Percentiles rank a stretch among this genome's conserved stretches.
Evolutionary conservation across 768 basidiomycete genomes (phyloP).

Genomic region (Tulasnella sp.): DNA sequence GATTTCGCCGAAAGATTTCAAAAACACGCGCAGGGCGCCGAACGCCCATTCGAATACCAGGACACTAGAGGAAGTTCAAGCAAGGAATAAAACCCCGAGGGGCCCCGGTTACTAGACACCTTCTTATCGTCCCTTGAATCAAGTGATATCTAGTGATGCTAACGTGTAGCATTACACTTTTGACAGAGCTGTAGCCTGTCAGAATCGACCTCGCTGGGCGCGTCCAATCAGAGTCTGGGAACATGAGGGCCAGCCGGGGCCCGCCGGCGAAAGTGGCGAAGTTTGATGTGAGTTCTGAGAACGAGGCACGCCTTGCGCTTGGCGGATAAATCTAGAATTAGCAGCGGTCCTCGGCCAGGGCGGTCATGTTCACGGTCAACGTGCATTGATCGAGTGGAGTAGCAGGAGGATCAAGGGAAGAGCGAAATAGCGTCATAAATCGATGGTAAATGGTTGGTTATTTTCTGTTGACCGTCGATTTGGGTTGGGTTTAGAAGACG

Average conservation of each 20-base stretch:
- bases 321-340: neutral
- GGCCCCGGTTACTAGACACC: neutral
- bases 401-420: too few relatives aligned
- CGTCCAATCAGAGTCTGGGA: neutral
- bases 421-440: too few relatives aligned
- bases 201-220: too few relatives aligned
- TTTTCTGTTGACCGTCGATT: too few relatives aligned
- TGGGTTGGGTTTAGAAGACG: neutral
- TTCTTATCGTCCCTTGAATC: neutral
- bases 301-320: neutral
- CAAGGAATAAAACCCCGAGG: neutral
- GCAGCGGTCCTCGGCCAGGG: neutral
- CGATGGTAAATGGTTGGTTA: too few relatives aligned
- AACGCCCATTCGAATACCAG: too few relatives aligned
- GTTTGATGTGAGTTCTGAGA: neutral
- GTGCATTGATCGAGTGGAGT: neutral
- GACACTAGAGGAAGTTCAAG: neutral
- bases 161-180: neutral
- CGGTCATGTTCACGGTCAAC: neutral
- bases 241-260: neutral
- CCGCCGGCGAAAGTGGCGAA: neutral
- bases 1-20: too few relatives aligned
- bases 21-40: too few relatives aligned
- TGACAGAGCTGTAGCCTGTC: too few relatives aligned
- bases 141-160: neutral